Percentiles rank a stretch among this genome's conserved stretches.
phyloP scores from a whole-genome alignment of 495 filamentous ascomycete genomes.

The Pseudevernia furfuracea region DNA sequence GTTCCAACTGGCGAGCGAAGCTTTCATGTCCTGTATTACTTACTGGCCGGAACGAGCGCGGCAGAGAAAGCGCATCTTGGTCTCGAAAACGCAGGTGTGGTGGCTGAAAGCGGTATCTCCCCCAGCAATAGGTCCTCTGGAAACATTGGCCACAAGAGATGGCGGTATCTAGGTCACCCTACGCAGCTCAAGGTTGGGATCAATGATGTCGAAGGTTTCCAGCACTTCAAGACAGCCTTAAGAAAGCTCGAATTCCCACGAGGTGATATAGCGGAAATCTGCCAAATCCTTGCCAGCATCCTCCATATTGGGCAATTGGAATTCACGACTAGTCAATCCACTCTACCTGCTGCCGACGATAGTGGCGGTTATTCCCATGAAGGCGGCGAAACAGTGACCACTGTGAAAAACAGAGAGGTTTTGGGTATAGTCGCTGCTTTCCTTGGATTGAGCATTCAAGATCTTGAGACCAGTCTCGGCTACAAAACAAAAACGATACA shows the following conservation, averaged over 20 bases:
- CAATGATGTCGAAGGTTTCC: conserved; percentile 91
- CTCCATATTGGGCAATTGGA: conserved; percentile 94
- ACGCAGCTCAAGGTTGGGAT: conserved; percentile 95
- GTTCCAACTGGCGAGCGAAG: conserved; percentile 94
- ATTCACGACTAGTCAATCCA: conserved; percentile 72
- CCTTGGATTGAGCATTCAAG: conserved; percentile 68
- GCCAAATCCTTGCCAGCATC: conserved; percentile 84
- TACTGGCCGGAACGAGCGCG: conserved; percentile 81
- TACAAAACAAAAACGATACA: conserved; percentile 95
- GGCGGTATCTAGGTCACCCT: conserved; percentile 93
- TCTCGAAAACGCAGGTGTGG: conserved; percentile 50
- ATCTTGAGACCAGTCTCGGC: conserved; percentile 79
- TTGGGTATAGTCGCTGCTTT: conserved; percentile 82
- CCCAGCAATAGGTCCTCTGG: conserved; percentile 44
- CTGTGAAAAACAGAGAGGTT: conserved; percentile 89
- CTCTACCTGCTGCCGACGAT: conserved; percentile 71
- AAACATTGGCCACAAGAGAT: conserved; percentile 62
- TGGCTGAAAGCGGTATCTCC: conserved; percentile 29
- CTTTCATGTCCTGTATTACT: conserved; percentile 93
- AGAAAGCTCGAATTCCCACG: conserved; percentile 89
- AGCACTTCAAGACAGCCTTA: conserved; percentile 93
- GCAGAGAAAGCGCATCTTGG: conserved; percentile 87
- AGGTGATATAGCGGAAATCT: conserved; percentile 90
- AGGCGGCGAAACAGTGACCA: conserved; percentile 74
- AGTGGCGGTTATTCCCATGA: conserved; percentile 96